A percentile compares a stretch with the other conserved stretches of the same genome.
Conservation (phyloP, 495 filamentous ascomycete species). For the Lasiosphaeriaceae sp. region DNA sequence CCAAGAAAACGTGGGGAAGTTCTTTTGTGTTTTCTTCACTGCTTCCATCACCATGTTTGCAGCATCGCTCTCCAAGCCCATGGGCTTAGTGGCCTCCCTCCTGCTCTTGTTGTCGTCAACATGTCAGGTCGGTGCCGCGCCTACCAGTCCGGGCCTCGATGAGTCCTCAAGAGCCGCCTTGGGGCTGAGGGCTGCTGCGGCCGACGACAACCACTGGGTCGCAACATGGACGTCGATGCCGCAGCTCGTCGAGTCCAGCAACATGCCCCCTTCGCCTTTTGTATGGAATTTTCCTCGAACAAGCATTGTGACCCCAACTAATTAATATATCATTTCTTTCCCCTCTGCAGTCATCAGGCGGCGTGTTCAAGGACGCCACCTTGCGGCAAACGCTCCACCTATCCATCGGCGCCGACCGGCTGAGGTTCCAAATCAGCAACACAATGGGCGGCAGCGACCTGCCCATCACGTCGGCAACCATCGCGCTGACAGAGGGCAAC, state of each 20-base stretch:
- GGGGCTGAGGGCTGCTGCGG: neutral
- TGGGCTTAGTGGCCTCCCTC: neutral
- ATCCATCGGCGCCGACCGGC: conserved; percentile 48
- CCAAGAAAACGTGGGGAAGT: neutral
- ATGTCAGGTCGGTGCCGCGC: conserved; percentile 1
- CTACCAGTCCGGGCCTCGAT: no score
- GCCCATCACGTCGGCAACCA: conserved; percentile 55
- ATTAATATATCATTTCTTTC: neutral
- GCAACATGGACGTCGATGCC: conserved; percentile 65
- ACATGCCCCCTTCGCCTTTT: conserved; percentile 58
- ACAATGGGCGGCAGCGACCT: conserved; percentile 60
- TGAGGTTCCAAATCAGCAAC: conserved; percentile 66
- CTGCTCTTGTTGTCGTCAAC: conserved; percentile 6
- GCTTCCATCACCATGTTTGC: neutral
- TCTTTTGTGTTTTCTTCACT: neutral
- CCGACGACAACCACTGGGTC: conserved; percentile 52
- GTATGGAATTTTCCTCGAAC: conserved; percentile 44
- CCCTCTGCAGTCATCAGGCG: conserved; percentile 16
- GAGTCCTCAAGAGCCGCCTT: neutral
- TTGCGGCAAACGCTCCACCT: conserved; percentile 64
- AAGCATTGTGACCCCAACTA: neutral
- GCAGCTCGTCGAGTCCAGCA: conserved; percentile 58
- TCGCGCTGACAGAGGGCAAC: conserved; percentile 51
- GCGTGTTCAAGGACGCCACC: conserved; percentile 51
- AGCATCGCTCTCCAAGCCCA: conserved; percentile 1